Base-by-base conservation (phyloP, 2,329 filamentous ascomycete genomes). In the Calycina marina region DNA sequence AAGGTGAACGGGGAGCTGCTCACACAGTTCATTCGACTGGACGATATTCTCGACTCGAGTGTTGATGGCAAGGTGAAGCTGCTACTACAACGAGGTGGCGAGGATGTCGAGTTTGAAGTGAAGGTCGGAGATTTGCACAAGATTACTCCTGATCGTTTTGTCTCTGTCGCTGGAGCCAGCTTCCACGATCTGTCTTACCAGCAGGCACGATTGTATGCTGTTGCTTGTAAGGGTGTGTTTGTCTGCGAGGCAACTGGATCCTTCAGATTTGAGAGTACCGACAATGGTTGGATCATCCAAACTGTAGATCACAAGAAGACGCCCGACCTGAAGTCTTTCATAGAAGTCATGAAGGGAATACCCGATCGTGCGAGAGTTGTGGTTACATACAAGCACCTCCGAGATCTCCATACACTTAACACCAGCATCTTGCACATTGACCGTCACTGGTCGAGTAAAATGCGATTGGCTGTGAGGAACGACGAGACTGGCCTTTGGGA, bases 171-270 rank as follows among this genome's bases (percentile, higher is more conserved):
- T 25, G 92, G 90, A 13, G 90, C 77, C 14, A 88, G 85, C 37
- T 96, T 98, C 63, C 92, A 98, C 59, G 74, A 93, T 52, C 64
- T 98, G 12, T 98, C 92, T 1, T 98, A 98, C 55, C 90, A 98
- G 53, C 86, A 96, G 57, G 85, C 90, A n/a, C 77, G 90, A 6
- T 69, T 94, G 4, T 96, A 94, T 54, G 88, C 86, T 18, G 86
- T 98, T 36, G 77, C 86, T 6, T 80, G 85, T 47, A 78, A 85
- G 54, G 90, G 90, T 18, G 85, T 98, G 12, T 98, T 83, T 52
- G 79, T 96, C 37, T 96, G 86, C 51, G 90, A 98, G 57, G 83
- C 88, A 4, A 80, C 83, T 2, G 90, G 90, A 3, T 93, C 90
- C 1, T 98, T 96, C 65, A 77, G 86, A 31, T 83, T 98, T 42